Percentiles rank a stretch among this genome's conserved stretches.
phyloP scores from a whole-genome alignment of 2,329 filamentous ascomycete species.

The Aureobasidium sp. region DNA sequence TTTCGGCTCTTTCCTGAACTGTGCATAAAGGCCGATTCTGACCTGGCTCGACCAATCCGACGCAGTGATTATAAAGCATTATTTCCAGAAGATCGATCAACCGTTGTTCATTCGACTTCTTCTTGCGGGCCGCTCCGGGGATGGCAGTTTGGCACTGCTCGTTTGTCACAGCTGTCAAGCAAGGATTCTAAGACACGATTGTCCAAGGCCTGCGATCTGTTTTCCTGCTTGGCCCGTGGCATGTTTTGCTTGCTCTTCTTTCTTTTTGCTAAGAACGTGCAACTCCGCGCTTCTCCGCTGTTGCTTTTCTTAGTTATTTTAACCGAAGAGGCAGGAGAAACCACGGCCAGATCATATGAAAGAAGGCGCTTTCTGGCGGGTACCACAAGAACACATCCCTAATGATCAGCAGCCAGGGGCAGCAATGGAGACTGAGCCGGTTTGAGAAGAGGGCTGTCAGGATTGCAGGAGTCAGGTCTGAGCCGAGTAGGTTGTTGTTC shows the following conservation, averaged over 20 bases:
- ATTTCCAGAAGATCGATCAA: slow-evolving; percentile 18
- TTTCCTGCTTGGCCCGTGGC: background rate
- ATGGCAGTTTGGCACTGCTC: slow-evolving; percentile 17
- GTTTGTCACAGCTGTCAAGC: slow-evolving; percentile 15
- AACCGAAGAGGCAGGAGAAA: slow-evolving; percentile 10
- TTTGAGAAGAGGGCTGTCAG: slow-evolving; percentile 7
- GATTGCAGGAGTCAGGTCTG: slow-evolving; percentile 9
- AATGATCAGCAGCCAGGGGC: slow-evolving; percentile 14
- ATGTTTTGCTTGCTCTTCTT: background rate
- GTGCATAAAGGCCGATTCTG: slow-evolving; percentile 5
- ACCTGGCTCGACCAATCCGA: slow-evolving; percentile 6
- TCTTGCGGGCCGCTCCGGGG: slow-evolving; percentile 17
- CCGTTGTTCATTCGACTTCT: slow-evolving; percentile 13
- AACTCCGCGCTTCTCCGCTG: slow-evolving; percentile 7
- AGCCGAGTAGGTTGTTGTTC: background rate
- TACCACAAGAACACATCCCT: slow-evolving; percentile 3
- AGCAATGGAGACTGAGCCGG: background rate
- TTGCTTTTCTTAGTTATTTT: slow-evolving; percentile 1
- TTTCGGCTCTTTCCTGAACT: slow-evolving; percentile 14
- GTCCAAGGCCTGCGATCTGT: background rate
- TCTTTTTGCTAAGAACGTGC: background rate
- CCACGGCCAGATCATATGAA: background rate
- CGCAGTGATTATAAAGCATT: slow-evolving; percentile 11
- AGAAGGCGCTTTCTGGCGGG: slow-evolving; percentile 8
- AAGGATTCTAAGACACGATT: slow-evolving; percentile 7